These are phyloP conservation scores for Schizophyllum commune DNA, from an alignment of 1,284 basidiomycete species.

Conservation along the genomic window DNA sequence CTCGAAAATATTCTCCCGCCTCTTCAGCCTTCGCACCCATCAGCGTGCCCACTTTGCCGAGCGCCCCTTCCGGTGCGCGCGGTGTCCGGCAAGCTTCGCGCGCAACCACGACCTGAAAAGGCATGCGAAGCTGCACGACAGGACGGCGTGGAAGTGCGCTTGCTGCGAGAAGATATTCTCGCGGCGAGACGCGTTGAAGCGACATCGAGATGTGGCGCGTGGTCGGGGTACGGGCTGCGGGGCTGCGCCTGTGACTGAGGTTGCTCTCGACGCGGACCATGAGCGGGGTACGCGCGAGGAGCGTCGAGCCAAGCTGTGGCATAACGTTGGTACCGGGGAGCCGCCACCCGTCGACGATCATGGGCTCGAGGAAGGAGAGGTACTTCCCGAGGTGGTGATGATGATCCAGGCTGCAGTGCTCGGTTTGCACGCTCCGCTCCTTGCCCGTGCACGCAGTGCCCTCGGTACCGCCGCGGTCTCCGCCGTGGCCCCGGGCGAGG, in stretches of 20 bases:
- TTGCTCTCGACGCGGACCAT: conserved; percentile 3
- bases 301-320: conserved; percentile 10
- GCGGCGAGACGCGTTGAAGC: conserved; percentile 65
- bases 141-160: conserved; percentile 60
- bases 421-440: conserved; percentile 49
- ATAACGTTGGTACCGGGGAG: background rate
- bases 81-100: conserved; percentile 65
- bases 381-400: conserved; percentile 40
- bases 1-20: conserved; percentile 54
- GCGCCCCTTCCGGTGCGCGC: conserved; percentile 46
- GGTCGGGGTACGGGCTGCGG: conserved; percentile 45
- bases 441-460: conserved; percentile 47
- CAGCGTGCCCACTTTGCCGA: conserved; percentile 48
- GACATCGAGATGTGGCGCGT: conserved; percentile 46
- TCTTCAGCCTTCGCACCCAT: conserved; percentile 61
- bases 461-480: conserved; percentile 37
- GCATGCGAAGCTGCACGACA: conserved; percentile 59
- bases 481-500: conserved; percentile 16
- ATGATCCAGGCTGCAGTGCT: conserved; percentile 47
- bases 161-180: conserved; percentile 69
- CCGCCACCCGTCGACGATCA: conserved; percentile 16
- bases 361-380: conserved; percentile 55
- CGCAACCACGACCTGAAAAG: conserved; percentile 72
- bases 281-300: conserved; percentile 26
- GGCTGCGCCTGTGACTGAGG: conserved; percentile 23